phyloP scores from a whole-genome alignment of 2,329 filamentous ascomycete genomes.

The Colletotrichum karsti region DNA sequence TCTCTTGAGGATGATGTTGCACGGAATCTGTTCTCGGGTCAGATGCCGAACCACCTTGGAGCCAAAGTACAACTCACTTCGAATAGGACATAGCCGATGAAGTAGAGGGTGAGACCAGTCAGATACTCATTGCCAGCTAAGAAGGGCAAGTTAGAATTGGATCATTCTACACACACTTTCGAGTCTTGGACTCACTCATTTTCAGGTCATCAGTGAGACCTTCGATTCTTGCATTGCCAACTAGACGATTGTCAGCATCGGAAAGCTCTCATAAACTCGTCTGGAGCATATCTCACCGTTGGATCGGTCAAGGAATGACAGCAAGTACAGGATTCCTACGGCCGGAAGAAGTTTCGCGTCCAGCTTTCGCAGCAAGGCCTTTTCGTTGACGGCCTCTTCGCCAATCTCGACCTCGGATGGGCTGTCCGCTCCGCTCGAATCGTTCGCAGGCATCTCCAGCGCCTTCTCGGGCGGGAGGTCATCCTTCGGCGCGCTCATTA shows the following conservation, averaged over 20 bases:
- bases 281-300: slow-evolving; percentile 55
- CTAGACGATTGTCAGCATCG: slow-evolving; percentile 41
- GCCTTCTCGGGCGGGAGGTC: slow-evolving; percentile 18
- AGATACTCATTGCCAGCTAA: slow-evolving; percentile 69
- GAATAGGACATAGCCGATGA: slow-evolving; percentile 67
- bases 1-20: slow-evolving; percentile 69
- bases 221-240: slow-evolving; percentile 66
- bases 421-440: slow-evolving; percentile 4
- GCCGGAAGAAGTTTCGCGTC: slow-evolving; percentile 61
- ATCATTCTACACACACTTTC: slow-evolving; percentile 36
- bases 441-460: background rate
- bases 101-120: slow-evolving; percentile 72
- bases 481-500: slow-evolving; percentile 9
- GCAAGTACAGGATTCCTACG: slow-evolving; percentile 62
- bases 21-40: slow-evolving; percentile 56
- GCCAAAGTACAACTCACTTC: slow-evolving; percentile 45
- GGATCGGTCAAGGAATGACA: slow-evolving; percentile 66
- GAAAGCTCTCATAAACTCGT: slow-evolving; percentile 33
- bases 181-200: slow-evolving; percentile 55
- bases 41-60: background rate
- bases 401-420: slow-evolving; percentile 11
- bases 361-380: slow-evolving; percentile 64
- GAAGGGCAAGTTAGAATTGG: slow-evolving; percentile 16
- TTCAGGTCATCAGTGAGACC: slow-evolving; percentile 59
- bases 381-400: slow-evolving; percentile 56